Percentiles rank a stretch among this genome's conserved stretches.
Evolutionary conservation across 352 stramenopile genomes (phyloP).

Genomic region (Aphanomyces stellatus): DNA sequence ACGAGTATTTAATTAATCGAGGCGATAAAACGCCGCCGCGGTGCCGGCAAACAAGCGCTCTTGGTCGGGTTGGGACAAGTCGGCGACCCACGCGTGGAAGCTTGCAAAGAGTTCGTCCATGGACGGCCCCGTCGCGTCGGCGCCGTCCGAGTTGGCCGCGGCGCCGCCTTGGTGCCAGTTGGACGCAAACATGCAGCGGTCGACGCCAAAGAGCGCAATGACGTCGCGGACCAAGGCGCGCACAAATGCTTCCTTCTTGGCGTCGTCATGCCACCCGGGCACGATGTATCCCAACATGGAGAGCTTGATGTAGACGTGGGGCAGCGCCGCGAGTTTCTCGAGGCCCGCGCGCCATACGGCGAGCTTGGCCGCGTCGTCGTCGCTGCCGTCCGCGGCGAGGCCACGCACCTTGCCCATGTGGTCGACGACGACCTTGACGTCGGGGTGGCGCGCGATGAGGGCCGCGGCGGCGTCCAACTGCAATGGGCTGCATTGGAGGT

Average conservation of each 20-base stretch:
- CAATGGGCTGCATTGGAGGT: constrained; percentile 52
- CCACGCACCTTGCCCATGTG: constrained; percentile 46
- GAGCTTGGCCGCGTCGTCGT: constrained; percentile 23
- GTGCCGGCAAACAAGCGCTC: constrained; percentile 4
- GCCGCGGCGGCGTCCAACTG: constrained; percentile 35
- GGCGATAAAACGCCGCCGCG: constrained; percentile 17
- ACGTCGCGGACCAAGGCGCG: constrained; percentile 39
- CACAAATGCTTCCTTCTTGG: constrained; percentile 27
- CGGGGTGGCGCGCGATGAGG: constrained; percentile 34
- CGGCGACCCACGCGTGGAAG: constrained; percentile 10
- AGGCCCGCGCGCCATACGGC: constrained; percentile 42
- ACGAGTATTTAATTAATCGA: too few species aligned
- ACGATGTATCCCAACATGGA: constrained; percentile 55
- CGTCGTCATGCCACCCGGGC: constrained; percentile 38
- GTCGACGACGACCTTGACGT: constrained; percentile 42
- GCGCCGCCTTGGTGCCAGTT: constrained; percentile 48
- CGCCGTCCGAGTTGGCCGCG: constrained; percentile 35
- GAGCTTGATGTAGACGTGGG: constrained; percentile 53
- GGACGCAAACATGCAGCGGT: constrained; percentile 49
- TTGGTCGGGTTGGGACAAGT: background rate
- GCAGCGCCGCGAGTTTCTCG: constrained; percentile 32
- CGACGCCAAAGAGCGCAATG: constrained; percentile 39
- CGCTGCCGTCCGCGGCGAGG: constrained; percentile 21
- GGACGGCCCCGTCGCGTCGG: constrained; percentile 29
- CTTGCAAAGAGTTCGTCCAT: constrained; percentile 18